Conservation (phyloP, 179 eudicot species). For the Spergularia azorica region DNA sequence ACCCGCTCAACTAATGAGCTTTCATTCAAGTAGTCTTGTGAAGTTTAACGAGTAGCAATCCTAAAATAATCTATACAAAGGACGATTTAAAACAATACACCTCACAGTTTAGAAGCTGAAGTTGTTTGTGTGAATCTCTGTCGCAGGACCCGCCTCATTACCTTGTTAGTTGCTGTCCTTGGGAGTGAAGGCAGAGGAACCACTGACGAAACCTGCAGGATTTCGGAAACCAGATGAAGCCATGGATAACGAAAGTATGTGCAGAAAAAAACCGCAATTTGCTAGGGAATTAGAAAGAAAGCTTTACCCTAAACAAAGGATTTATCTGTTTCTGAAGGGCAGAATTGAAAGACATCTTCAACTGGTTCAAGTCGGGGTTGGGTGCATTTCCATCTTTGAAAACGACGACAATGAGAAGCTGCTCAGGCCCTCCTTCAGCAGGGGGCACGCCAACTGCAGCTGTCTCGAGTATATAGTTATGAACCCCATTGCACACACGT, state of each 20-base stretch:
- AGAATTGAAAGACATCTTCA: slow-evolving; percentile 64
- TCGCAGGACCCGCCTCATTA: slow-evolving; percentile 90
- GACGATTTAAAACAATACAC: not conserved
- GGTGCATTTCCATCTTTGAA: slow-evolving; percentile 49
- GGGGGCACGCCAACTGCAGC: slow-evolving; percentile 93
- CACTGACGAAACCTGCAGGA: slow-evolving; percentile 61
- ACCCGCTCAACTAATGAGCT: too few species aligned
- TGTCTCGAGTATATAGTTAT: slow-evolving; percentile 68
- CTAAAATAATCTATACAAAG: not conserved
- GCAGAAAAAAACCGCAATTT: not conserved
- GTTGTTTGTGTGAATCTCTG: slow-evolving; percentile 56
- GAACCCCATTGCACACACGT: slow-evolving; percentile 68
- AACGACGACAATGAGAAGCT: slow-evolving; percentile 71
- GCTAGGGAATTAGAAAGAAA: not conserved
- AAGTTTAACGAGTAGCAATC: not conserved
- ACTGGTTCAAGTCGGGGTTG: slow-evolving; percentile 38
- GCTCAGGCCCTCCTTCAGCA: slow-evolving; percentile 86
- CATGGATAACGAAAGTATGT: not conserved
- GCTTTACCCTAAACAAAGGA: slow-evolving; percentile 80
- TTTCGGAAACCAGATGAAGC: not conserved
- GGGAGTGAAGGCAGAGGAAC: slow-evolving; percentile 70
- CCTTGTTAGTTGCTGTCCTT: slow-evolving; percentile 94
- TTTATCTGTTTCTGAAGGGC: slow-evolving; percentile 82
- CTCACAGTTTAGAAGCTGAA: slow-evolving; percentile 26
- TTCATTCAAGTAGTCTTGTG: too few species aligned